Conservation (phyloP, 2,329 filamentous ascomycete genomes). For the Pseudocercospora pini-densiflorae region DNA sequence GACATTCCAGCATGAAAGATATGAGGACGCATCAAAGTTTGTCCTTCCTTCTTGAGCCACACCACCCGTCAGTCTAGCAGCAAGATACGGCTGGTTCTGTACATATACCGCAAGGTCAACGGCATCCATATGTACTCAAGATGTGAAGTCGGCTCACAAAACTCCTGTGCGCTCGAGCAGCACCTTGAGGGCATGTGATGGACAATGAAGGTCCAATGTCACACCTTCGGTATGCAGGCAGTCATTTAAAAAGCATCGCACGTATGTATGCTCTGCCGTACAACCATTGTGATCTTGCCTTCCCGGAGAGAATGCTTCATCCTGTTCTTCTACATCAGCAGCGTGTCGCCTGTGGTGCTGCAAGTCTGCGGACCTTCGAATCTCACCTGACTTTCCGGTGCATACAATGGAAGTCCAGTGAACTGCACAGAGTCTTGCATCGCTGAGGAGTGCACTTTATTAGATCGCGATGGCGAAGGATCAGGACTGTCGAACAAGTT, state of each 20-base stretch:
- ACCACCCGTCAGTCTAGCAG: too few relatives aligned
- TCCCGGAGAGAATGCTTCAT: neutral
- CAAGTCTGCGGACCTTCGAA: neutral
- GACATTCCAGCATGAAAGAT: neutral
- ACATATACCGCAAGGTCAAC: neutral
- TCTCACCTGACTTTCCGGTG: slow-evolving; percentile 6
- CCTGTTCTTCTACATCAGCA: neutral
- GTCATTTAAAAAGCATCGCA: neutral
- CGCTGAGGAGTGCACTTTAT: neutral
- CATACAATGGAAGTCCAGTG: neutral
- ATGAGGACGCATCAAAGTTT: neutral
- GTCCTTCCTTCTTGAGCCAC: neutral
- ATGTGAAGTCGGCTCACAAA: neutral
- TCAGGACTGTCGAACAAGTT: neutral
- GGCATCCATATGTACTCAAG: neutral
- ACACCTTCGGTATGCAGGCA: neutral
- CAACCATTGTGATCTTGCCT: neutral
- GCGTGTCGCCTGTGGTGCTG: neutral
- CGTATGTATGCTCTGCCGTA: too few relatives aligned
- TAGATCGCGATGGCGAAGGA: neutral
- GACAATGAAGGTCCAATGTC: neutral
- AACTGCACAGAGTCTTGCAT: neutral
- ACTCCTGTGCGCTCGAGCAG: neutral
- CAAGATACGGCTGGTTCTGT: neutral
- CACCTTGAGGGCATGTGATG: neutral